Evolutionary conservation across 495 filamentous ascomycete genomes (phyloP).

Genomic region (Aspergillus heteromorphus): DNA sequence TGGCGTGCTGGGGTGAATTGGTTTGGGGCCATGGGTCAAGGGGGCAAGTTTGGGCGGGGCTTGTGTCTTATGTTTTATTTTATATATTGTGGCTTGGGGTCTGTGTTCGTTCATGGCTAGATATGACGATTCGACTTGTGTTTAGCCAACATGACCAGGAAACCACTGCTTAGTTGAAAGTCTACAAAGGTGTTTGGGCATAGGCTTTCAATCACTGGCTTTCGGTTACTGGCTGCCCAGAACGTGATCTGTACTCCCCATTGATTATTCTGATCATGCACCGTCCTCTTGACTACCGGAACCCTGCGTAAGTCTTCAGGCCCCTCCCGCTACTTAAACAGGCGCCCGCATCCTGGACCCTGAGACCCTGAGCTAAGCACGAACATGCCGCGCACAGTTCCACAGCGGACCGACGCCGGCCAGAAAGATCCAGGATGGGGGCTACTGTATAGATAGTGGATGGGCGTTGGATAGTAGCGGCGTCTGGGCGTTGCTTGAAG

Average conservation of each 20-base stretch:
- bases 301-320: neutral
- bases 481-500: neutral
- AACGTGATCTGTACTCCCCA: no score
- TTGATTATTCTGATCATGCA: neutral
- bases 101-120: no score
- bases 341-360: neutral
- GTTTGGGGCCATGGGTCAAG: neutral
- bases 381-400: neutral
- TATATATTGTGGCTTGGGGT: no score
- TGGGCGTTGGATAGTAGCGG: neutral
- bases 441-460: neutral
- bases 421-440: neutral
- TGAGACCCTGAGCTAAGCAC: neutral
- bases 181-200: no score
- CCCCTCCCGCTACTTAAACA: neutral
- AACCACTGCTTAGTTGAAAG: no score
- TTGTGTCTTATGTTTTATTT: neutral
- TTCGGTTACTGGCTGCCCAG: no score
- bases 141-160: no score
- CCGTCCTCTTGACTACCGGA: neutral
- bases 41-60: neutral
- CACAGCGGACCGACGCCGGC: constrained; percentile 2
- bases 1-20: neutral
- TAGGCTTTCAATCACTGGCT: no score
- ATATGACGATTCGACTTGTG: no score